These are phyloP conservation scores for Boletellus emodensis DNA, from an alignment of 768 basidiomycete genomes.

Conservation along the genomic window DNA sequence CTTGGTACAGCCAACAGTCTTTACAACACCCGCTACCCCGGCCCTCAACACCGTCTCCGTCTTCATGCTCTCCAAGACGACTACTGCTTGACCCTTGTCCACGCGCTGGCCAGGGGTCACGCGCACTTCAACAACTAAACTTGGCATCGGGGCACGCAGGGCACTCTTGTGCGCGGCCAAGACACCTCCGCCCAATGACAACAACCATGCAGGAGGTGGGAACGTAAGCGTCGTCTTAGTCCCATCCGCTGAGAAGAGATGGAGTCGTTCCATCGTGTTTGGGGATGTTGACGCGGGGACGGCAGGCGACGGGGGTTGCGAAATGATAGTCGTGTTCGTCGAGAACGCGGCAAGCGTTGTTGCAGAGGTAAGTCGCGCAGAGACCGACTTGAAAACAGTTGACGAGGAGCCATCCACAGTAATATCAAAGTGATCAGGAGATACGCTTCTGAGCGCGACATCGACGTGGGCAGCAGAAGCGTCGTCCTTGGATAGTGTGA, in stretches of 20 bases:
- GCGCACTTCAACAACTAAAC: slow-evolving; percentile 83
- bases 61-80: slow-evolving; percentile 96
- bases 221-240: slow-evolving; percentile 61
- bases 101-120: slow-evolving; percentile 76
- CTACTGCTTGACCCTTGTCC: slow-evolving; percentile 74
- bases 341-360: slow-evolving; percentile 50
- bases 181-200: slow-evolving; percentile 60
- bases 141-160: slow-evolving; percentile 87
- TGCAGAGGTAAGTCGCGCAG: slow-evolving; percentile 52
- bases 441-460: slow-evolving; percentile 41
- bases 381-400: slow-evolving; percentile 45
- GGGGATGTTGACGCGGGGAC: slow-evolving; percentile 52
- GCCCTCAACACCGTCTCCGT: slow-evolving; percentile 88
- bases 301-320: slow-evolving; percentile 55
- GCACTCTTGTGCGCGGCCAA: slow-evolving; percentile 56
- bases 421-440: slow-evolving; percentile 50
- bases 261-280: slow-evolving; percentile 67
- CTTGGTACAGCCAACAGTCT: slow-evolving; percentile 67
- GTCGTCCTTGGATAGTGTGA: slow-evolving; percentile 61
- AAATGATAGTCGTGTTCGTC: slow-evolving; percentile 64
- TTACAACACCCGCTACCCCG: slow-evolving; percentile 63
- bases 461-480: slow-evolving; percentile 33
- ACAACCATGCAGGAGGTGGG: slow-evolving; percentile 69
- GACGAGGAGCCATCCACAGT: slow-evolving; percentile 35
- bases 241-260: slow-evolving; percentile 60